A percentile compares a stretch with the other conserved stretches of the same genome.
These are phyloP conservation scores for Leishmania gerbilli DNA, from an alignment of 208 protist species.

Conservation along the genomic window DNA sequence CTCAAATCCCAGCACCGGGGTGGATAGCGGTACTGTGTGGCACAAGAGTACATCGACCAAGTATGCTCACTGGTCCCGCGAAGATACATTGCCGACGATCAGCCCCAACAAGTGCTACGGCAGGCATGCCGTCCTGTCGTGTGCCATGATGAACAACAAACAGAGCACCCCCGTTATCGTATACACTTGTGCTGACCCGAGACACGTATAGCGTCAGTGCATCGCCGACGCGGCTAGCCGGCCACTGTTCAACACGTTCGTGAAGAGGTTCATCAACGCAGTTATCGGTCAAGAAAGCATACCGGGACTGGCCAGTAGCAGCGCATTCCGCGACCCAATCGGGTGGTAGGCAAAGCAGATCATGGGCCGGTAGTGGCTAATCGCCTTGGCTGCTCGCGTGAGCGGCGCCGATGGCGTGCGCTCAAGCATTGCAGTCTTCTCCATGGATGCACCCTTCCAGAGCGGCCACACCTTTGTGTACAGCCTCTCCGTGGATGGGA, in stretches of 20 bases:
- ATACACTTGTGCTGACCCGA: constrained; percentile 35
- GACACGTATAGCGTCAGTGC: constrained; percentile 35
- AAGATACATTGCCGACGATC: constrained; percentile 12
- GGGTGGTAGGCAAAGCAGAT: constrained; percentile 40
- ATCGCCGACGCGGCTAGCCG: constrained; percentile 20
- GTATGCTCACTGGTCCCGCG: constrained; percentile 41
- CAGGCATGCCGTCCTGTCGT: constrained; percentile 28
- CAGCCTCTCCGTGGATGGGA: constrained; percentile 30
- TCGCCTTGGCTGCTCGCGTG: constrained; percentile 35
- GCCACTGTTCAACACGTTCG: constrained; percentile 16
- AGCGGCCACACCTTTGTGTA: constrained; percentile 39
- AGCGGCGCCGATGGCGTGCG: constrained; percentile 9
- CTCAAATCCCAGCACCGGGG: constrained; percentile 44
- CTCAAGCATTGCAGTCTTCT: constrained; percentile 33
- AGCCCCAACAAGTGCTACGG: constrained; percentile 36
- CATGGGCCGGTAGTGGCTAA: constrained; percentile 27
- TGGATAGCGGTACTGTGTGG: constrained; percentile 34
- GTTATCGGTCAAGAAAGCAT: constrained; percentile 20
- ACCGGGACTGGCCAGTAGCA: constrained; percentile 10
- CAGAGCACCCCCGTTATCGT: constrained; percentile 24
- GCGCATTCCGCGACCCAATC: constrained; percentile 42
- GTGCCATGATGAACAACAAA: constrained; percentile 32
- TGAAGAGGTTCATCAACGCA: constrained; percentile 33
- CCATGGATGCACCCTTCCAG: constrained; percentile 35
- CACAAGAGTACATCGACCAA: constrained; percentile 42